A percentile compares a stretch with the other conserved stretches of the same genome.
These are phyloP conservation scores for Magnolia sinica DNA, from an alignment of 164 flowering plant genomes.

Conservation along the genomic window DNA sequence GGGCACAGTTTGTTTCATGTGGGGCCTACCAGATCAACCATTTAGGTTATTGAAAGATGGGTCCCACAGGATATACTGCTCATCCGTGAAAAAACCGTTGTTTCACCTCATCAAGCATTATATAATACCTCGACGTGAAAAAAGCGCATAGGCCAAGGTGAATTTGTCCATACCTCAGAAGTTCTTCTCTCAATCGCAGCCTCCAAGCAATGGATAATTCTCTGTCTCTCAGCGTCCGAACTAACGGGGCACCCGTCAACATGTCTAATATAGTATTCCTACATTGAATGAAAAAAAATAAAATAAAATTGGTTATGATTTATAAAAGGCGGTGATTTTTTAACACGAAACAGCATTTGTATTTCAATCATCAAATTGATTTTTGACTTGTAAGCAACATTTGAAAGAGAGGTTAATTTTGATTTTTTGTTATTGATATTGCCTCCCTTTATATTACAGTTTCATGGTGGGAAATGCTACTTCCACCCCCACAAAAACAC, in stretches of 20 bases:
- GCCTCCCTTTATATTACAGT: too few species aligned
- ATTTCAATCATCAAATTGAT: background rate
- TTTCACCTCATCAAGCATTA: too few species aligned
- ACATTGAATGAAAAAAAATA: background rate
- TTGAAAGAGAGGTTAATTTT: too few species aligned
- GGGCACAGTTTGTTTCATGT: too few species aligned
- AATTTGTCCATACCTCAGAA: slow-evolving; percentile 57
- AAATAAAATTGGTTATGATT: background rate
- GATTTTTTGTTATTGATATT: too few species aligned
- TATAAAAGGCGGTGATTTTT: background rate
- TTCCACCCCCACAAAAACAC: too few species aligned
- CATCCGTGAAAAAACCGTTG: too few species aligned
- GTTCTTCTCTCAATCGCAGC: slow-evolving; percentile 80
- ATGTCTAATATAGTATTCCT: slow-evolving; percentile 93
- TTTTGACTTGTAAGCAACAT: background rate
- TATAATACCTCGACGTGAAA: background rate
- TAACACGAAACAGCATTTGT: background rate
- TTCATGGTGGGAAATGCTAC: too few species aligned
- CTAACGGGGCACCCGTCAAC: slow-evolving; percentile 78
- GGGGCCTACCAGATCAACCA: too few species aligned
- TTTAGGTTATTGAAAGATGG: too few species aligned
- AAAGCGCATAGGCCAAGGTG: background rate
- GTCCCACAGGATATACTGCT: too few species aligned
- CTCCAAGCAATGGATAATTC: slow-evolving; percentile 78
- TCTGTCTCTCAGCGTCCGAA: slow-evolving; percentile 85